phyloP scores from a whole-genome alignment of 2,329 filamentous ascomycete genomes.

The Cercospora brassicicola region DNA sequence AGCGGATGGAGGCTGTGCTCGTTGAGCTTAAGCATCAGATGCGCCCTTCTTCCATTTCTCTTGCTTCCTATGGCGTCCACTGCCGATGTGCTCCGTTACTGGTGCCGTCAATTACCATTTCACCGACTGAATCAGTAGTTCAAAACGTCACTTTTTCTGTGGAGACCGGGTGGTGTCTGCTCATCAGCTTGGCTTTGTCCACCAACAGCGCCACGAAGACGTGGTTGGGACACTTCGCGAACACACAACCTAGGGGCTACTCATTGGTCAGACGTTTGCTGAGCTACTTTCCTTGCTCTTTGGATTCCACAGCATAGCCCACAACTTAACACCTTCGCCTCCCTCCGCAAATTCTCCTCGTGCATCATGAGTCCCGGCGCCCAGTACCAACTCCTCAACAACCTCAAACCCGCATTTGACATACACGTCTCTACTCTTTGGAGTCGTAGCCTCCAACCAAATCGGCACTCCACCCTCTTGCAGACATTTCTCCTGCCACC shows the following conservation, averaged over 20 bases:
- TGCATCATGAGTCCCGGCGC: slow-evolving; percentile 24
- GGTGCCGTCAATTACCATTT: neutral
- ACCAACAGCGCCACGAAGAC: neutral
- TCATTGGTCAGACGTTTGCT: neutral
- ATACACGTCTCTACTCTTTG: slow-evolving; percentile 27
- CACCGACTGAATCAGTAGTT: neutral
- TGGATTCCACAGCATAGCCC: slow-evolving; percentile 34
- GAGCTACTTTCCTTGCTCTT: neutral
- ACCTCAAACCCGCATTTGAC: slow-evolving; percentile 28
- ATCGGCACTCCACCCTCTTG: slow-evolving; percentile 23
- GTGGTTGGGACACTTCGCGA: neutral
- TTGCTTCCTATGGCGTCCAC: neutral
- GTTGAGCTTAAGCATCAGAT: neutral
- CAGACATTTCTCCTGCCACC: slow-evolving; percentile 18
- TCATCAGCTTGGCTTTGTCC: neutral
- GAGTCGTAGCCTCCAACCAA: slow-evolving; percentile 35
- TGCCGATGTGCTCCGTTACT: neutral
- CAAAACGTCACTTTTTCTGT: neutral
- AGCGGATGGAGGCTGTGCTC: neutral
- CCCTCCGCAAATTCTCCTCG: slow-evolving; percentile 26
- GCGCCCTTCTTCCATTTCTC: neutral
- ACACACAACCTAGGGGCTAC: neutral
- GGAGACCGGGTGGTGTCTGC: neutral
- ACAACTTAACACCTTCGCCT: slow-evolving; percentile 28
- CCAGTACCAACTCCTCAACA: slow-evolving; percentile 24